Conservation (phyloP, 768 basidiomycete genomes). For the Crepidotus variabilis region DNA sequence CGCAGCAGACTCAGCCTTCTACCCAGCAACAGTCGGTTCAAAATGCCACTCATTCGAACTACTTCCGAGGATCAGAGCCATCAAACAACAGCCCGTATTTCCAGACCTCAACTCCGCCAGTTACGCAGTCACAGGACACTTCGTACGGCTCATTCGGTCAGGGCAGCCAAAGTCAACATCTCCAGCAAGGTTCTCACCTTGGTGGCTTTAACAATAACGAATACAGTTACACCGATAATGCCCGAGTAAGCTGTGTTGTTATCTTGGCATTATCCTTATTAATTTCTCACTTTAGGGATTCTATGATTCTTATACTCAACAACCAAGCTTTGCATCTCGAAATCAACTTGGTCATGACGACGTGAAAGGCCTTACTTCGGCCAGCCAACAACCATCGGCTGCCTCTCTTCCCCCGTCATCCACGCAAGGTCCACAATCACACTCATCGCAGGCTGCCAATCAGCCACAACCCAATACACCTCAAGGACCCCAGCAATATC, state of each 20-base stretch:
- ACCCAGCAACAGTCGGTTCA: slow-evolving; percentile 40
- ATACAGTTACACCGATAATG: slow-evolving; percentile 66
- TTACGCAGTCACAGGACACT: slow-evolving; percentile 56
- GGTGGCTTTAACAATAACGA: slow-evolving; percentile 58
- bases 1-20: slow-evolving; percentile 37
- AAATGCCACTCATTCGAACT: slow-evolving; percentile 45
- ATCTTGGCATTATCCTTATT: slow-evolving; percentile 4
- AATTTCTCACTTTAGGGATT: slow-evolving; percentile 43
- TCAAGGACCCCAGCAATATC: slow-evolving; percentile 67
- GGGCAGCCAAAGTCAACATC: slow-evolving; percentile 48
- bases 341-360: slow-evolving; percentile 72
- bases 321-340: slow-evolving; percentile 59
- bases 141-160: slow-evolving; percentile 69
- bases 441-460: slow-evolving; percentile 43
- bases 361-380: slow-evolving; percentile 58
- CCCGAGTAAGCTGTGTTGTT: slow-evolving; percentile 45
- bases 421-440: slow-evolving; percentile 55
- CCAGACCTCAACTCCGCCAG: slow-evolving; percentile 76
- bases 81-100: slow-evolving; percentile 54
- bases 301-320: slow-evolving; percentile 73
- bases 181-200: slow-evolving; percentile 51
- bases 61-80: slow-evolving; percentile 67
- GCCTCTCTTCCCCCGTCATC: slow-evolving; percentile 48
- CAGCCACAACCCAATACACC: slow-evolving; percentile 59
- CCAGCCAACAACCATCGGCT: slow-evolving; percentile 48